phyloP scores from a whole-genome alignment of 2,329 filamentous ascomycete genomes.

The Dothistroma pini region DNA sequence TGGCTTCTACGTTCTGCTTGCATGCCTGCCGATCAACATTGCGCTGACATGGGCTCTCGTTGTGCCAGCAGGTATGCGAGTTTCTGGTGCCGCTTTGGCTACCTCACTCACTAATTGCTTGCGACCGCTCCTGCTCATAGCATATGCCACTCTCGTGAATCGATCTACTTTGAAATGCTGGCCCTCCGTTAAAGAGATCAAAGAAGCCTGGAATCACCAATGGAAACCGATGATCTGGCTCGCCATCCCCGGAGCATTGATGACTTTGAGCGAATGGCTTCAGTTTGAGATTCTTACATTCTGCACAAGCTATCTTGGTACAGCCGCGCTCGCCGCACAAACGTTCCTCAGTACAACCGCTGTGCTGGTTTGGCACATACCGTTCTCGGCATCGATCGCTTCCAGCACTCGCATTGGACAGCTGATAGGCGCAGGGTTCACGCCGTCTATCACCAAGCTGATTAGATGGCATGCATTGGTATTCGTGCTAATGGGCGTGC shows the following conservation, averaged over 20 bases:
- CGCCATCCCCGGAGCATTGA: slow-evolving; percentile 25
- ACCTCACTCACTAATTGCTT: slow-evolving; percentile 42
- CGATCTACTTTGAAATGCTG: slow-evolving; percentile 44
- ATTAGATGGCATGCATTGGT: slow-evolving; percentile 30
- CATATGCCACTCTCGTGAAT: slow-evolving; percentile 44
- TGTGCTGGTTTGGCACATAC: slow-evolving; percentile 40
- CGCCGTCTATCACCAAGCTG: slow-evolving; percentile 34
- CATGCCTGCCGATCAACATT: slow-evolving; percentile 20
- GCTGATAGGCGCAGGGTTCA: slow-evolving; percentile 38
- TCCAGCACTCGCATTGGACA: slow-evolving; percentile 40
- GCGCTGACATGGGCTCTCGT: slow-evolving; percentile 20
- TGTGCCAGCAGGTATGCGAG: slow-evolving; percentile 40
- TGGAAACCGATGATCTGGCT: slow-evolving; percentile 35
- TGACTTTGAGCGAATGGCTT: slow-evolving; percentile 29
- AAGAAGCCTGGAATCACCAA: slow-evolving; percentile 31
- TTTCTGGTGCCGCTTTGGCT: slow-evolving; percentile 51
- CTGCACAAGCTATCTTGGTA: slow-evolving; percentile 33
- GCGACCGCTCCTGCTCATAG: slow-evolving; percentile 46
- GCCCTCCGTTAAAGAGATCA: slow-evolving; percentile 33
- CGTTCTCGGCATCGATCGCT: slow-evolving; percentile 40
- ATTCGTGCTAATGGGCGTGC: slow-evolving; percentile 36
- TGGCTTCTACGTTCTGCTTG: slow-evolving; percentile 27
- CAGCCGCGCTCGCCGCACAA: slow-evolving; percentile 26
- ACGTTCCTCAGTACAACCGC: slow-evolving; percentile 23
- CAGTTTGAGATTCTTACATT: slow-evolving; percentile 31